Evolutionary conservation across 2,329 filamentous ascomycete species (phyloP).

Genomic region (Neopestalotiopsis rosae): DNA sequence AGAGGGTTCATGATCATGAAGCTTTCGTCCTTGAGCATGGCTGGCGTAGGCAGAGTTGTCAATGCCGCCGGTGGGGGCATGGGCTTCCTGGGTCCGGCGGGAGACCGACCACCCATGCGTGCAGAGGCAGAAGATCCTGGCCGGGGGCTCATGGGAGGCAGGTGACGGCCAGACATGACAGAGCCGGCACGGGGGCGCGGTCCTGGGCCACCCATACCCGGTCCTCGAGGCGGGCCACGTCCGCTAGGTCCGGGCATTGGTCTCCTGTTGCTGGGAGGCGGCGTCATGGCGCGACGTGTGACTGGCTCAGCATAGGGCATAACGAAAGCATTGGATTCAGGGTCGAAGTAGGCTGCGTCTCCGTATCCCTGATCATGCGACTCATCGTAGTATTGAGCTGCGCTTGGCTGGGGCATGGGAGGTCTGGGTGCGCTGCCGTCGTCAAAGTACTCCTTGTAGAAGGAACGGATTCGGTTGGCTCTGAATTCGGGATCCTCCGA

Average conservation of each 20-base stretch:
- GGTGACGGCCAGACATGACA: constrained; percentile 45
- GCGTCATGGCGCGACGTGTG: constrained; percentile 92
- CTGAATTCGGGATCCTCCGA: constrained; percentile 91
- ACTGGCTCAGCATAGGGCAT: constrained; percentile 86
- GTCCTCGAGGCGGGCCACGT: constrained; percentile 34
- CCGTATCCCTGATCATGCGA: constrained; percentile 70
- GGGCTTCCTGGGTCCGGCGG: constrained; percentile 46
- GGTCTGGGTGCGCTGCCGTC: constrained; percentile 63
- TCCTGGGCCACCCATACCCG: constrained; percentile 23
- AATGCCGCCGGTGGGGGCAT: constrained; percentile 76
- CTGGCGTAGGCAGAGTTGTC: constrained; percentile 80
- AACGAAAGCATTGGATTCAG: constrained; percentile 72
- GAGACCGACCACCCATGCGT: constrained; percentile 40
- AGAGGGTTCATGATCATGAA: constrained; percentile 71
- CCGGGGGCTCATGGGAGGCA: constrained; percentile 37
- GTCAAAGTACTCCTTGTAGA: constrained; percentile 99
- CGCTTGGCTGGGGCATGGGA: constrained; percentile 28
- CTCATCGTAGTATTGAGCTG: constrained; percentile 71
- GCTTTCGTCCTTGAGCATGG: constrained; percentile 81
- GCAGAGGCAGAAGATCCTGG: constrained; percentile 45
- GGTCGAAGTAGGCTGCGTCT: constrained; percentile 72
- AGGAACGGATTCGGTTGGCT: constrained; percentile 95
- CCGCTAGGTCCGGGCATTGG: constrained; percentile 39
- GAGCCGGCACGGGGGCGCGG: constrained; percentile 56
- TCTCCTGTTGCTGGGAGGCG: constrained; percentile 65